These are phyloP conservation scores for Karstenula rhodostoma DNA, from an alignment of 2,329 filamentous ascomycete species.

Conservation along the genomic window DNA sequence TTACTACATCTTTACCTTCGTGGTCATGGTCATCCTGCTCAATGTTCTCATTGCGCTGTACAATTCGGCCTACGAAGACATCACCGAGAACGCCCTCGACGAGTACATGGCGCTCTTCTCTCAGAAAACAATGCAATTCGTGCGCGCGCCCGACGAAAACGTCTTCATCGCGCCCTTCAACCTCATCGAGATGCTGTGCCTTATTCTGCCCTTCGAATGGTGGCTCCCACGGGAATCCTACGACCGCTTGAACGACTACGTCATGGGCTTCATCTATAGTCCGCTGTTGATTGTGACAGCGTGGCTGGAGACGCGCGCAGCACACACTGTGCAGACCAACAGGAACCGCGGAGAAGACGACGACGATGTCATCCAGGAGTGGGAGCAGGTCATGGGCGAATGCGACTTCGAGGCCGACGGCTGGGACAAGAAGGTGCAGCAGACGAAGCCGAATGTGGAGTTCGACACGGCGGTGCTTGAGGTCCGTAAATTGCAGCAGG, in stretches of 20 bases:
- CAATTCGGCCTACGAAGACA: constrained; percentile 95
- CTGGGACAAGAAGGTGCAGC: constrained; percentile 81
- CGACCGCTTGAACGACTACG: constrained; percentile 82
- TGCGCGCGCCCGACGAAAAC: constrained; percentile 96
- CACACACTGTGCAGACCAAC: constrained; percentile 72
- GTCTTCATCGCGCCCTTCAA: constrained; percentile 98
- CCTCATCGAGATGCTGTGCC: constrained; percentile 82
- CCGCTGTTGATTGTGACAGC: constrained; percentile 84
- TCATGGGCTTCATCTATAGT: constrained; percentile 87
- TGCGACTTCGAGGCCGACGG: constrained; percentile 83
- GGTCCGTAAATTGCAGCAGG: constrained; percentile 53
- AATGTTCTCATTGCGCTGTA: constrained; percentile 98
- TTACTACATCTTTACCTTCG: constrained; percentile 97
- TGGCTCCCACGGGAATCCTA: constrained; percentile 83
- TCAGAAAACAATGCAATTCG: constrained; percentile 95
- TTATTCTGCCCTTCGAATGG: constrained; percentile 89
- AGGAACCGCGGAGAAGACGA: constrained; percentile 83
- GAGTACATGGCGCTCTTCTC: constrained; percentile 94
- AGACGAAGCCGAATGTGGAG: constrained; percentile 82
- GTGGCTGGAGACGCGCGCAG: constrained; percentile 58
- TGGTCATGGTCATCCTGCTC: constrained; percentile 92
- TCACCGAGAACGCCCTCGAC: constrained; percentile 90
- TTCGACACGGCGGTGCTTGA: constrained; percentile 80
- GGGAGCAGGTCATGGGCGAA: constrained; percentile 80
- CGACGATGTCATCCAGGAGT: constrained; percentile 88